Conservation (phyloP, 148 eudicot species). For the Arbutus unedo region DNA sequence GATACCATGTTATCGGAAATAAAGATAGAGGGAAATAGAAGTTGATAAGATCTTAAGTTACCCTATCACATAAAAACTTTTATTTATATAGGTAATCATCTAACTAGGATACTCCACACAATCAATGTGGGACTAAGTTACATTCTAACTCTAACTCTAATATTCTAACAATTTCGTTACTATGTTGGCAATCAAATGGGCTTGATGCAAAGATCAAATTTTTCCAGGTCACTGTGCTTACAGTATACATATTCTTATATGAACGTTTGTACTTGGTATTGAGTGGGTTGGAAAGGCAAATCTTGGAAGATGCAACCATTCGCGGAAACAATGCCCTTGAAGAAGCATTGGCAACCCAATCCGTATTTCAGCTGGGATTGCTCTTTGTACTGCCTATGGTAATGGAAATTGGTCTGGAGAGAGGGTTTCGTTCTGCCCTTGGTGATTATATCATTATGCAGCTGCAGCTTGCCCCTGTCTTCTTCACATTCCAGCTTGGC, state of each 20-base stretch:
- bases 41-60: too few species aligned
- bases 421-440: slow-evolving; percentile 88
- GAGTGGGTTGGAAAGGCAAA: slow-evolving; percentile 81
- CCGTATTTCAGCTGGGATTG: slow-evolving; percentile 80
- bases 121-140: too few species aligned
- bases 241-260: slow-evolving; percentile 74
- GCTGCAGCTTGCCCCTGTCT: slow-evolving; percentile 93
- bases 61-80: too few species aligned
- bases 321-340: slow-evolving; percentile 65
- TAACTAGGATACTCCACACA: too few species aligned
- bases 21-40: too few species aligned
- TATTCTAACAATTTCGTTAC: too few species aligned
- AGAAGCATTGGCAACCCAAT: slow-evolving; percentile 79
- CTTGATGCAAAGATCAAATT: slow-evolving; percentile 13
- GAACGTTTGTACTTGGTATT: slow-evolving; percentile 82
- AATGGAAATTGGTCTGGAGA: slow-evolving; percentile 94
- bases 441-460: slow-evolving; percentile 94
- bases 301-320: slow-evolving; percentile 52
- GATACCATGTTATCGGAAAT: too few species aligned
- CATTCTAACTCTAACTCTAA: too few species aligned
- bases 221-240: slow-evolving; percentile 86
- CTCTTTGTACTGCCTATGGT: slow-evolving; percentile 89
- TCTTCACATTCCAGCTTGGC: slow-evolving; percentile 96
- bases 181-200: neutral
- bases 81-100: too few species aligned